phyloP scores from a whole-genome alignment of 805 yeast genomes.

The Ogataea ramenticola region DNA sequence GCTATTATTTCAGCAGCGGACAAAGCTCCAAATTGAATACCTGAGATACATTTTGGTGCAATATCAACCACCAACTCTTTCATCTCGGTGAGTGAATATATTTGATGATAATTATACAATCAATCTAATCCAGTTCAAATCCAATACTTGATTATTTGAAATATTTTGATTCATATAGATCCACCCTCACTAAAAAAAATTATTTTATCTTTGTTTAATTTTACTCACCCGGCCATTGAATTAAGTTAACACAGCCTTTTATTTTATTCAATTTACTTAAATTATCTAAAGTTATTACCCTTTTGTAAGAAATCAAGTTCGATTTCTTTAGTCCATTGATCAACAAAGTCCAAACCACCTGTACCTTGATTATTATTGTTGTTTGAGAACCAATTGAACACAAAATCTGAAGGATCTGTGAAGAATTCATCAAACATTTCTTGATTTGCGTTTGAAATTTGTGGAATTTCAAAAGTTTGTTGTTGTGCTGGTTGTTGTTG shows the following conservation, averaged over 20 bases:
- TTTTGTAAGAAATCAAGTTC: conserved; percentile 51
- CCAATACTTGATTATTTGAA: too few species aligned
- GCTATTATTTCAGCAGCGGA: conserved; percentile 86
- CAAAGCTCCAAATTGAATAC: conserved; percentile 88
- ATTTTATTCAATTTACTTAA: not conserved
- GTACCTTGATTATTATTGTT: conserved; percentile 36
- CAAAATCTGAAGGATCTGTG: conserved; percentile 27
- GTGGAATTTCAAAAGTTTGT: conserved; percentile 1
- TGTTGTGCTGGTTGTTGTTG: not conserved
- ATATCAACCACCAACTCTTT: conserved; percentile 54
- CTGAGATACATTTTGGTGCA: conserved; percentile 85
- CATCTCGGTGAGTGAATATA: conserved; percentile 21
- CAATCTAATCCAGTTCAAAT: too few species aligned
- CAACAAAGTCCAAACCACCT: conserved; percentile 55
- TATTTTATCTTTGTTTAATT: too few species aligned
- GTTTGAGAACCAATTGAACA: conserved; percentile 44
- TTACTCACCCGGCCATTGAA: not conserved
- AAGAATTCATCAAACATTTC: conserved; percentile 26
- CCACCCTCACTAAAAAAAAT: too few species aligned
- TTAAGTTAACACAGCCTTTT: too few species aligned
- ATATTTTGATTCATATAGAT: too few species aligned
- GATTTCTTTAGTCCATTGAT: conserved; percentile 75
- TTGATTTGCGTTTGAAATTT: conserved; percentile 14
- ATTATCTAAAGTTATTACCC: conserved; percentile 9
- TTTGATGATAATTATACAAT: too few species aligned